Evolutionary conservation across 2,329 filamentous ascomycete genomes (phyloP).

Genomic region (Coniosporium tulheliwenetii): DNA sequence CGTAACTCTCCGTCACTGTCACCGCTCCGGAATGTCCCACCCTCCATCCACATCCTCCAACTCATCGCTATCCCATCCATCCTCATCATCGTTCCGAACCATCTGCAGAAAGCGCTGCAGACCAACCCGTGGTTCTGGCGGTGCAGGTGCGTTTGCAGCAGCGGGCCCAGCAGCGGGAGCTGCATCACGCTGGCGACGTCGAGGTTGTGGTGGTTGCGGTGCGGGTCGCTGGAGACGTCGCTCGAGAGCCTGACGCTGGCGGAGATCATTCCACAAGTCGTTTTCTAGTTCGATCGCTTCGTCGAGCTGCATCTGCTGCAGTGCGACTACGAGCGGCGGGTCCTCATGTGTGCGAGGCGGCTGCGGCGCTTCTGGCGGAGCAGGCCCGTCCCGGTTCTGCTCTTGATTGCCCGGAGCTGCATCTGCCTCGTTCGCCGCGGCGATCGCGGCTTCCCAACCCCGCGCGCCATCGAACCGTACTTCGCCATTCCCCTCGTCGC

Average conservation of each 20-base stretch:
- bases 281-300: not conserved
- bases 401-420: conserved; percentile 19
- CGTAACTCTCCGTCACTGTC: not conserved
- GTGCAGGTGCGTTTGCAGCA: conserved; percentile 2
- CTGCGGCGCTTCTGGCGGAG: not conserved
- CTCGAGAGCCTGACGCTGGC: conserved; percentile 9
- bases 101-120: conserved; percentile 37
- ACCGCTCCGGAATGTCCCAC: conserved; percentile 7
- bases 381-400: conserved; percentile 17
- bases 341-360: too few relatives aligned
- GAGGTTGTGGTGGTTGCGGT: conserved; percentile 6
- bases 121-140: conserved; percentile 12
- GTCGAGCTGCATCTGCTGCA: not conserved
- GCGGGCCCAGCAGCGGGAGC: conserved; percentile 2
- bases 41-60: conserved; percentile 25
- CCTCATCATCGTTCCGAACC: conserved; percentile 37
- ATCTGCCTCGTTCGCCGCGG: conserved; percentile 14
- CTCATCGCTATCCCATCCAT: conserved; percentile 45
- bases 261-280: conserved; percentile 4
- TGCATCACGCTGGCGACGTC: conserved; percentile 6
- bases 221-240: conserved; percentile 7
- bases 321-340: not conserved
- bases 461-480: conserved; percentile 26
- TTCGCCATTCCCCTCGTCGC: conserved; percentile 41
- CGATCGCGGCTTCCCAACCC: conserved; percentile 25